Evolutionary conservation across 2,329 filamentous ascomycete genomes (phyloP).

Genomic region (Pseudogymnoascus sp.): DNA sequence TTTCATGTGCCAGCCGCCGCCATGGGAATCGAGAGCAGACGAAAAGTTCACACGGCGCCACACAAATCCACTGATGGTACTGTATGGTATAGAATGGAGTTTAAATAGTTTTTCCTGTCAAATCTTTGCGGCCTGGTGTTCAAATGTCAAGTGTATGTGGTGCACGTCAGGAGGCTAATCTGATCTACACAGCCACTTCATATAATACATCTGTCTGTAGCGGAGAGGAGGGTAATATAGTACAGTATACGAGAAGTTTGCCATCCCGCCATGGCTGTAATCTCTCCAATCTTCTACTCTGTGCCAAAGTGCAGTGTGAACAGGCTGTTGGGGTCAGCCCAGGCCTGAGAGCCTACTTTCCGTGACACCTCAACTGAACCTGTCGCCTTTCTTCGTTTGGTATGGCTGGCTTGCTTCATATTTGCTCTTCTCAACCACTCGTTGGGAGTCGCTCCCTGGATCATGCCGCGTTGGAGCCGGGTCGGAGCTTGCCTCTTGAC

Average conservation of each 20-base stretch:
- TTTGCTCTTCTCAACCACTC: slow-evolving; percentile 72
- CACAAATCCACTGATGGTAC: neutral
- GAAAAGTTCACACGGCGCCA: neutral
- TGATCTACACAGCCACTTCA: neutral
- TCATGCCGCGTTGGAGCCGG: slow-evolving; percentile 82
- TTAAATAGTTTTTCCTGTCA: neutral
- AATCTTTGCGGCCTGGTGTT: neutral
- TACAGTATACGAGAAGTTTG: neutral
- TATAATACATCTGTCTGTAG: neutral
- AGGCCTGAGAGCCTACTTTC: neutral
- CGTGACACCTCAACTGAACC: slow-evolving; percentile 54
- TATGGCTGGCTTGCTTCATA: slow-evolving; percentile 77
- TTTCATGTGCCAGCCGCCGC: neutral
- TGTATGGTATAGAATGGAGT: neutral
- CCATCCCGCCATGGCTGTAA: neutral
- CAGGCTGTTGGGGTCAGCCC: neutral
- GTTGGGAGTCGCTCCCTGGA: slow-evolving; percentile 61
- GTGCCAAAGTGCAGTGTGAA: neutral
- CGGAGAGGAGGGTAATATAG: neutral
- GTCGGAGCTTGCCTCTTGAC: slow-evolving; percentile 66
- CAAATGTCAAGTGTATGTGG: neutral
- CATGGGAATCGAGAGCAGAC: neutral
- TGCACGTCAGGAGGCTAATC: neutral
- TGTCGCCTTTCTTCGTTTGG: slow-evolving; percentile 73
- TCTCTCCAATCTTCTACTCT: neutral